A percentile compares a stretch with the other conserved stretches of the same genome.
Evolutionary conservation across 345 rosid species (phyloP).

Genomic region (Trapa incisa): DNA sequence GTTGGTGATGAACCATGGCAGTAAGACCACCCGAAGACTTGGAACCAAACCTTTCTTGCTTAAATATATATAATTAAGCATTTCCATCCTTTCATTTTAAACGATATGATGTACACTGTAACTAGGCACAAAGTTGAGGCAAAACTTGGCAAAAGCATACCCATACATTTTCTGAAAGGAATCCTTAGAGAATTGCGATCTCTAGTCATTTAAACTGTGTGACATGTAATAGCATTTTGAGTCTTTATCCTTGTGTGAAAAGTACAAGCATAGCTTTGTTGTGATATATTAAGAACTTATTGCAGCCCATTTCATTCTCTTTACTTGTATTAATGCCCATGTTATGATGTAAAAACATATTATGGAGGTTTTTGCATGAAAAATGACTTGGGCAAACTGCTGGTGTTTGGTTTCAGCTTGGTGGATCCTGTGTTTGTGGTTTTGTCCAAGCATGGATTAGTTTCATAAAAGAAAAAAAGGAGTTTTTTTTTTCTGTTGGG

Average conservation of each 20-base stretch:
- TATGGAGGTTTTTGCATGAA: too few relatives aligned
- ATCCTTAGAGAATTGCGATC: neutral
- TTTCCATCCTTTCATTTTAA: neutral
- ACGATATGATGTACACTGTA: neutral
- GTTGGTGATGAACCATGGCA: constrained; percentile 96
- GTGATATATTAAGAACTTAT: neutral
- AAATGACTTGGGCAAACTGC: too few relatives aligned
- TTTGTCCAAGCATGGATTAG: neutral
- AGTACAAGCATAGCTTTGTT: neutral
- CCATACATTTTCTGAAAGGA: neutral
- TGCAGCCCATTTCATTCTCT: neutral
- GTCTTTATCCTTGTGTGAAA: neutral
- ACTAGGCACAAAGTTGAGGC: neutral
- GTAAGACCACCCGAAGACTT: constrained; percentile 46
- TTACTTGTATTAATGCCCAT: neutral
- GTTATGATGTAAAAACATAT: neutral
- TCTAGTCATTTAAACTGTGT: neutral
- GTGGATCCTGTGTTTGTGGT: too few relatives aligned
- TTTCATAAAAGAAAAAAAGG: neutral
- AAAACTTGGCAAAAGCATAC: neutral
- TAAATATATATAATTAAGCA: neutral
- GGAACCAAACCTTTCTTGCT: neutral
- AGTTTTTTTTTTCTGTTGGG: neutral
- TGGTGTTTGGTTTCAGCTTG: too few relatives aligned
- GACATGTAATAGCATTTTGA: neutral